Percentiles rank a stretch among this genome's conserved stretches.
These are phyloP conservation scores for Lentinula sp. DNA, from an alignment of 768 basidiomycete genomes.

Conservation along the genomic window DNA sequence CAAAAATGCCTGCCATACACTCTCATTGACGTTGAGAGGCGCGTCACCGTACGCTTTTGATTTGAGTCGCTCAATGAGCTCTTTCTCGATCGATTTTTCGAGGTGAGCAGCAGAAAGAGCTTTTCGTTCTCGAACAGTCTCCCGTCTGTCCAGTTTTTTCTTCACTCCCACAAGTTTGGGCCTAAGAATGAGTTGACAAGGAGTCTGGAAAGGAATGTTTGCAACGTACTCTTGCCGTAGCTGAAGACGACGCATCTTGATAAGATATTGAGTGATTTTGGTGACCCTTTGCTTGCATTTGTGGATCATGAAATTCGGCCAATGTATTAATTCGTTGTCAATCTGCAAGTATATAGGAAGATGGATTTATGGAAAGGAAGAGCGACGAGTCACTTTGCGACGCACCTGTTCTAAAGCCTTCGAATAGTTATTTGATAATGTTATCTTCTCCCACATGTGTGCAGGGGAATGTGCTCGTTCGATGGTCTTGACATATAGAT, in stretches of 20 bases:
- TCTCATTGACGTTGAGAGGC: conserved; percentile 97
- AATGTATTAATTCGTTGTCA: conserved; percentile 91
- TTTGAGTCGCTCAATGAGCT: conserved; percentile 92
- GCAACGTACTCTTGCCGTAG: conserved; percentile 74
- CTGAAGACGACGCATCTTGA: conserved; percentile 93
- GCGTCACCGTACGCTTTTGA: conserved; percentile 97
- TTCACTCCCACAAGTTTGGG: conserved; percentile 93
- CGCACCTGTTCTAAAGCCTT: conserved; percentile 92
- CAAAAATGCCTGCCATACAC: conserved; percentile 88
- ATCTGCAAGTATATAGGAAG: conserved; percentile 49
- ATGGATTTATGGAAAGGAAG: neutral
- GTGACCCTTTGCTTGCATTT: conserved; percentile 99
- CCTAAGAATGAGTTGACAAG: conserved; percentile 32
- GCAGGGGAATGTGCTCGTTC: conserved; percentile 96
- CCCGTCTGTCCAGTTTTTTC: conserved; percentile 94
- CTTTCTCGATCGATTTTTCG: conserved; percentile 93
- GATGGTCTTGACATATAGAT: conserved; percentile 95
- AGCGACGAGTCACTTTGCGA: conserved; percentile 1
- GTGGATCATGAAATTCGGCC: conserved; percentile 96
- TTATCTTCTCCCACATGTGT: conserved; percentile 96
- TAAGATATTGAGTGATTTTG: conserved; percentile 98
- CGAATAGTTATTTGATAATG: conserved; percentile 88
- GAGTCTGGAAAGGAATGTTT: neutral
- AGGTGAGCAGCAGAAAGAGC: conserved; percentile 93
- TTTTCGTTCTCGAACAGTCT: conserved; percentile 89